Conservation (phyloP, 768 basidiomycete genomes). For the Wakefieldia striispora region DNA sequence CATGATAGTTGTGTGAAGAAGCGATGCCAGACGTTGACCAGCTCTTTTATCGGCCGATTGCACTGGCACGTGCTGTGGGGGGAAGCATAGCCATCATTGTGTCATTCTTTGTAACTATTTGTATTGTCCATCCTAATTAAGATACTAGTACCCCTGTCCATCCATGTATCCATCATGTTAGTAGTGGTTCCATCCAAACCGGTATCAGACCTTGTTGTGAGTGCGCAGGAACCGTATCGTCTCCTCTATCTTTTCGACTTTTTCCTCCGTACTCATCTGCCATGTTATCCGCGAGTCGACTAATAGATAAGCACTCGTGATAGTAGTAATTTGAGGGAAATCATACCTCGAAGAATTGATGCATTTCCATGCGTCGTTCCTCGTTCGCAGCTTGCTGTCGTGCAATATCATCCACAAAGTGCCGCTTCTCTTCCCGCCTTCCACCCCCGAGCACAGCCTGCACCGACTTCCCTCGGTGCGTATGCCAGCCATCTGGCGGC, state of each 20-base stretch:
- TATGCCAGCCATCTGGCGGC: conserved; percentile 8
- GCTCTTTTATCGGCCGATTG: not conserved
- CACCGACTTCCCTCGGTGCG: not conserved
- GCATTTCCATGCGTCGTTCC: conserved; percentile 44
- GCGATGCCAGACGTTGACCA: not conserved
- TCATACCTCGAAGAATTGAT: conserved; percentile 49
- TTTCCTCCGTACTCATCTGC: conserved; percentile 58
- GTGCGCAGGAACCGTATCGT: conserved; percentile 40
- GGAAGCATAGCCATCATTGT: not conserved
- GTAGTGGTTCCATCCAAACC: too few species aligned
- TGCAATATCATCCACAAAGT: conserved; percentile 50
- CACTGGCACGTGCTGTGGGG: conserved; percentile 17
- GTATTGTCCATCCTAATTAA: not conserved
- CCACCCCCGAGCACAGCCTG: conserved; percentile 1
- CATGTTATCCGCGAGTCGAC: not conserved
- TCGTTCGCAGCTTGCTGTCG: conserved; percentile 37
- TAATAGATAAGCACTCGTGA: not conserved
- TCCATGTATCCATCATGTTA: not conserved
- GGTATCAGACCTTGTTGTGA: conserved; percentile 6
- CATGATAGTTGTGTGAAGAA: conserved; percentile 10
- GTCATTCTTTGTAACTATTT: not conserved
- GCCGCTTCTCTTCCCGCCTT: conserved; percentile 17
- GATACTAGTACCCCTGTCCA: not conserved
- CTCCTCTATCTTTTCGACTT: conserved; percentile 50
- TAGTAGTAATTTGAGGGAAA: not conserved